Conservation (phyloP, 495 filamentous ascomycete genomes). For the Aspergillus olivimuriae region DNA sequence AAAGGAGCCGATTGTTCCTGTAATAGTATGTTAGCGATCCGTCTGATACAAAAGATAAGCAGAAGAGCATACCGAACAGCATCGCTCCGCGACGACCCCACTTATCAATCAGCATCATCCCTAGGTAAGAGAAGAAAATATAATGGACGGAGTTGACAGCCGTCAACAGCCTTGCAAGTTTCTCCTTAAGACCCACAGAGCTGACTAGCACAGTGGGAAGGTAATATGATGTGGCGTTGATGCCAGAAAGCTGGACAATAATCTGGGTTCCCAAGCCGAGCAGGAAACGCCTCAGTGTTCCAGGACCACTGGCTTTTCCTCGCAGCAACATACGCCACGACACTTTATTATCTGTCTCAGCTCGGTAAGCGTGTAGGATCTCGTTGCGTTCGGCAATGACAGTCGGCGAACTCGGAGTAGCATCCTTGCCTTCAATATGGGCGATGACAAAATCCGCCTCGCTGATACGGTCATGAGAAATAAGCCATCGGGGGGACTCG, state of each 20-base stretch:
- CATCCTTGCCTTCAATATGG: neutral
- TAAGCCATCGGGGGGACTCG: neutral
- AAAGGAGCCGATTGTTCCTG: no score
- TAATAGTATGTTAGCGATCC: no score
- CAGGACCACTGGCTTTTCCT: neutral
- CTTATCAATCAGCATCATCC: slow-evolving; percentile 9
- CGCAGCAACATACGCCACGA: no score
- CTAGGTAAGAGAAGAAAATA: slow-evolving; percentile 15
- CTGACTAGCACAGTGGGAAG: neutral
- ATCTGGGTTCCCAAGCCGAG: neutral
- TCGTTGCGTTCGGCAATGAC: neutral
- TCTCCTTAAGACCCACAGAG: neutral
- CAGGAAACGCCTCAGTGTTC: neutral
- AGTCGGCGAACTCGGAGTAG: neutral
- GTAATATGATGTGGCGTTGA: neutral
- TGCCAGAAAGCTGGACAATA: neutral
- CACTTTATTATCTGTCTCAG: neutral
- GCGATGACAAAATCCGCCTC: neutral
- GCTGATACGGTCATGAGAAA: neutral
- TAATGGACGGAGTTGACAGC: slow-evolving; percentile 7
- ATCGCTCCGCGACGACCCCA: slow-evolving; percentile 7
- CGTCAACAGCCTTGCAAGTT: neutral
- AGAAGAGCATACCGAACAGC: no score
- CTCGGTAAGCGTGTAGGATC: neutral
- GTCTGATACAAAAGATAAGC: no score